phyloP scores from a whole-genome alignment of 805 yeast species.

The Candida piceae region DNA sequence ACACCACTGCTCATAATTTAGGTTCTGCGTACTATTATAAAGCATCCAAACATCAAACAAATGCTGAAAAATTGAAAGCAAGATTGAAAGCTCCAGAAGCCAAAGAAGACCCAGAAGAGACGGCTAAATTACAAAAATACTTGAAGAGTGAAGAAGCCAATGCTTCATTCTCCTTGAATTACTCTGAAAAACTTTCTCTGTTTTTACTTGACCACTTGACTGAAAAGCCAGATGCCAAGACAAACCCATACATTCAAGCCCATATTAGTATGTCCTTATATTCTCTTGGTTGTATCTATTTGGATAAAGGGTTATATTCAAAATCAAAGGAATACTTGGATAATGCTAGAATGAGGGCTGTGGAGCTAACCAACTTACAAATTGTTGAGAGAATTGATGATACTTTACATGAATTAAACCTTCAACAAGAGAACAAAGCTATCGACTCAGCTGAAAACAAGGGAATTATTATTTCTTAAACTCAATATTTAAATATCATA shows the following conservation, averaged over 20 bases:
- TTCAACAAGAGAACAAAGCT: no score
- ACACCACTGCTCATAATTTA: conserved; percentile 23
- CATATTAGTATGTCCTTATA: conserved; percentile 69
- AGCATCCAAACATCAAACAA: conserved; percentile 15
- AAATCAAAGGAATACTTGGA: conserved; percentile 57
- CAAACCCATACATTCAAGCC: conserved; percentile 6
- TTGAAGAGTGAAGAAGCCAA: conserved; percentile 8
- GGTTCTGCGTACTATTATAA: conserved; percentile 25
- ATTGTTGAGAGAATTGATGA: conserved; percentile 59
- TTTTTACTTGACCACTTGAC: conserved; percentile 10
- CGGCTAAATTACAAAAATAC: conserved; percentile 7
- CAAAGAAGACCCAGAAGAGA: conserved; percentile 5
- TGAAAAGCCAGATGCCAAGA: conserved; percentile 1
- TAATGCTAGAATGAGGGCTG: conserved; percentile 68
- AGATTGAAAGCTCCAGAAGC: not conserved
- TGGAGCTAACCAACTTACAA: conserved; percentile 58
- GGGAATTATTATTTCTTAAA: not conserved
- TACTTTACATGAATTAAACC: conserved; percentile 40
- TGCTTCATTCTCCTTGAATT: conserved; percentile 7
- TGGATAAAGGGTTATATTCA: conserved; percentile 52
- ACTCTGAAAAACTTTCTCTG: conserved; percentile 19
- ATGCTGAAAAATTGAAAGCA: conserved; percentile 3
- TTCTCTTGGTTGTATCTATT: conserved; percentile 75
- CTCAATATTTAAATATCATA: not conserved
- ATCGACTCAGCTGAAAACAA: no score